phyloP scores from a whole-genome alignment of 768 basidiomycete genomes.

The Xanthoconium stramineum region DNA sequence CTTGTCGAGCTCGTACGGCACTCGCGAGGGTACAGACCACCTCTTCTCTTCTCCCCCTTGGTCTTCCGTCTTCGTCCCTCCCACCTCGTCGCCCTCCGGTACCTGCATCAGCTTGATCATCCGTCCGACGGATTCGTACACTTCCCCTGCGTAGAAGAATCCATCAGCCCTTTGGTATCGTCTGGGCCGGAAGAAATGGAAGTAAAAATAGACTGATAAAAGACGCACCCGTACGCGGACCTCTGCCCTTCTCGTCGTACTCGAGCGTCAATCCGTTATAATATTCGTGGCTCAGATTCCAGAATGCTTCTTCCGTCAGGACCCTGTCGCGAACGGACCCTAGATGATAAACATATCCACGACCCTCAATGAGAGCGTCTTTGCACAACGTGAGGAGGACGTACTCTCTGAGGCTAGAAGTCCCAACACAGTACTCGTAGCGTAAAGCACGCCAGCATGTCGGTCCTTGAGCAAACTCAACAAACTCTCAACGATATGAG shows the following conservation, averaged over 20 bases:
- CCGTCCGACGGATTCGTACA: conserved; percentile 19
- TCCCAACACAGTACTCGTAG: conserved; percentile 12
- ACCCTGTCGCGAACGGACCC: conserved; percentile 18
- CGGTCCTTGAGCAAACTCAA: conserved; percentile 17
- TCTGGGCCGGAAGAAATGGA: not conserved
- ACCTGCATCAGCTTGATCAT: conserved; percentile 23
- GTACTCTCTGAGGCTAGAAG: conserved; percentile 15
- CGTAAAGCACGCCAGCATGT: conserved; percentile 15
- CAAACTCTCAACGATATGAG: conserved; percentile 8
- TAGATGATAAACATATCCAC: not conserved
- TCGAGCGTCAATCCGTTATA: conserved; percentile 16
- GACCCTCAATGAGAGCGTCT: not conserved
- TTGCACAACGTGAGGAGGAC: not conserved
- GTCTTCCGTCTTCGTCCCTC: not conserved
- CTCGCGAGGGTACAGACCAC: conserved; percentile 4
- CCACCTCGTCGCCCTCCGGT: not conserved
- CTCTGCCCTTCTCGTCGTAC: conserved; percentile 10
- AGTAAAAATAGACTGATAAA: not conserved
- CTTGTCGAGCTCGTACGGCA: conserved; percentile 15
- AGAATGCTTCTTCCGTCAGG: conserved; percentile 9
- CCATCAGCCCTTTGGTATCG: not conserved
- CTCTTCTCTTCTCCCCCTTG: not conserved
- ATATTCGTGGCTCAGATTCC: conserved; percentile 20
- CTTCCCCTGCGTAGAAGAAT: conserved; percentile 15
- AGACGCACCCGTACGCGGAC: conserved; percentile 14